Evolutionary conservation across 306 rosid genomes (phyloP).

Genomic region (Sindora glabra): DNA sequence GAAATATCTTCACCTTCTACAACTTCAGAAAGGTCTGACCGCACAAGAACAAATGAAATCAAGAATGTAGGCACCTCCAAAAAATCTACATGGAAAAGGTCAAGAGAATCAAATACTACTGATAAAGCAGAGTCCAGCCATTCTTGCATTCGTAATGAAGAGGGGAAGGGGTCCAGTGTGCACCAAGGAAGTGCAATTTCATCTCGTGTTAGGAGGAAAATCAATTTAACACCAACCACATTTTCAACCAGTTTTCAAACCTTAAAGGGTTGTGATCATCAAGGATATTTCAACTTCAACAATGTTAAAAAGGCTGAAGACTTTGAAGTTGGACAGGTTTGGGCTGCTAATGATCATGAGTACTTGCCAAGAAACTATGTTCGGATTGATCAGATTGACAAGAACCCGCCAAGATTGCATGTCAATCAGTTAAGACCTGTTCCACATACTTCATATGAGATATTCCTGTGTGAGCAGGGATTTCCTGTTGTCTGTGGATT

Average conservation of each 20-base stretch:
- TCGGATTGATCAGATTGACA: background rate
- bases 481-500: background rate
- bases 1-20: background rate
- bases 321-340: background rate
- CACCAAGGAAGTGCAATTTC: too few relatives aligned
- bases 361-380: background rate
- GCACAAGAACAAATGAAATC: too few relatives aligned
- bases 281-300: background rate
- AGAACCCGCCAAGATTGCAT: background rate
- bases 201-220: background rate
- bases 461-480: background rate
- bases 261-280: background rate
- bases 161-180: too few relatives aligned
- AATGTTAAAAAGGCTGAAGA: background rate
- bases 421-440: background rate
- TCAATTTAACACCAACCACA: background rate
- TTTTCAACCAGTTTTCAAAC: background rate
- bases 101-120: background rate
- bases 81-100: background rate
- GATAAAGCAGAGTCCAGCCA: too few relatives aligned
- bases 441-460: background rate
- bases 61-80: too few relatives aligned
- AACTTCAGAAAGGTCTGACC: too few relatives aligned
- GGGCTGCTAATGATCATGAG: slow-evolving; percentile 3
- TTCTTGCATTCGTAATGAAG: too few relatives aligned